A percentile compares a stretch with the other conserved stretches of the same genome.
Conservation (phyloP, 345 rosid genomes). For the Brassica nigra region DNA sequence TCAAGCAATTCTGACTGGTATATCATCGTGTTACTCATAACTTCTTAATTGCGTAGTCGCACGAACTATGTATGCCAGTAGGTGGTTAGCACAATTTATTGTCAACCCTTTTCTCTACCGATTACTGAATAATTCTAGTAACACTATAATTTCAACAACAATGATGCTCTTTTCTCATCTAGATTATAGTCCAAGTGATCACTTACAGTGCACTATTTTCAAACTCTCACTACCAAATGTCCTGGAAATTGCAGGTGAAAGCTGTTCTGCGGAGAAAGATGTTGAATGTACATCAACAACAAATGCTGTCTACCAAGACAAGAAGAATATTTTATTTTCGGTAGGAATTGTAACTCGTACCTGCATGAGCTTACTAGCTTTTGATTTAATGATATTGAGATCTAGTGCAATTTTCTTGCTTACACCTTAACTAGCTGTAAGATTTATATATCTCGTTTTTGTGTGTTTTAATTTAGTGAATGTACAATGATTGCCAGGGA, state of each 20-base stretch:
- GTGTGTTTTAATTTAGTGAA: constrained; percentile 10
- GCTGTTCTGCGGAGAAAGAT: constrained; percentile 93
- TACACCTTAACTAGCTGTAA: constrained; percentile 13
- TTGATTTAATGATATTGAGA: constrained; percentile 1
- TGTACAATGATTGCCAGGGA: constrained; percentile 68
- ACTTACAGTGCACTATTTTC: neutral
- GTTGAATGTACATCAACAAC: constrained; percentile 63
- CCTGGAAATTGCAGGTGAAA: constrained; percentile 72
- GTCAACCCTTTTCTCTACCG: neutral
- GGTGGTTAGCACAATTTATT: constrained; percentile 7
- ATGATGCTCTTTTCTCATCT: constrained; percentile 7
- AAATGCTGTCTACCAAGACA: constrained; percentile 99
- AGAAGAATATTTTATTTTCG: constrained; percentile 96
- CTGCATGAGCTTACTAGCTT: constrained; percentile 23
- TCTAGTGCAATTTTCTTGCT: constrained; percentile 10
- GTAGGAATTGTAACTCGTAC: constrained; percentile 48
- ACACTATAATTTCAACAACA: constrained; percentile 21
- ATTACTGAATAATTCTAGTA: constrained; percentile 6
- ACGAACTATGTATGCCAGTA: neutral
- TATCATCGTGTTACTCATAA: constrained; percentile 12
- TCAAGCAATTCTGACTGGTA: constrained; percentile 99
- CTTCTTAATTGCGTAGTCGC: neutral
- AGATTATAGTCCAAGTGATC: neutral
- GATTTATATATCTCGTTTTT: constrained; percentile 4
- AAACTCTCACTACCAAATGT: constrained; percentile 9